phyloP scores from a whole-genome alignment of 768 basidiomycete species.

The Leccinum incarnatum region DNA sequence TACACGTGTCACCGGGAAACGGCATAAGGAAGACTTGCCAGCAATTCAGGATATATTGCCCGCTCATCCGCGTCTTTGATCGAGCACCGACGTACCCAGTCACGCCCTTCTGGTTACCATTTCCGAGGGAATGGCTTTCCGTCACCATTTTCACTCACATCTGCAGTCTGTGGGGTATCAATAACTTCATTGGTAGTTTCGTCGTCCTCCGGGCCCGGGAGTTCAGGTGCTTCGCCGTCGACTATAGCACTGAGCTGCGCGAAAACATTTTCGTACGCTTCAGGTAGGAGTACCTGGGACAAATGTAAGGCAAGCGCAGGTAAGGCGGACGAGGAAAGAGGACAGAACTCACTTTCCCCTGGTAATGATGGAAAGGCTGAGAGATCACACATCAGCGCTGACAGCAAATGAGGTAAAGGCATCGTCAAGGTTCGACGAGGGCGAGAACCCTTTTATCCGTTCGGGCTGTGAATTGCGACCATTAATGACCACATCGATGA shows the following conservation, averaged over 20 bases:
- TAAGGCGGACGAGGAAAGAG: not conserved
- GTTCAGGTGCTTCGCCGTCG: slow-evolving; percentile 84
- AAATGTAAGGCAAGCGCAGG: slow-evolving; percentile 1
- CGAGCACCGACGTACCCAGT: slow-evolving; percentile 81
- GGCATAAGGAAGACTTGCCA: slow-evolving; percentile 44
- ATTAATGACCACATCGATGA: not conserved
- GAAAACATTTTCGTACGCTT: slow-evolving; percentile 96
- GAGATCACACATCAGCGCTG: slow-evolving; percentile 96
- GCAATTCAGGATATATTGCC: slow-evolving; percentile 79
- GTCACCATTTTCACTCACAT: slow-evolving; percentile 15
- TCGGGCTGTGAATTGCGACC: slow-evolving; percentile 62
- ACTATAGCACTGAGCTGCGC: slow-evolving; percentile 97
- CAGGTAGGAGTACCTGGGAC: slow-evolving; percentile 79
- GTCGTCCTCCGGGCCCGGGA: slow-evolving; percentile 56
- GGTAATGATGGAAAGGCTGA: slow-evolving; percentile 87
- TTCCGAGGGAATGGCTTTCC: slow-evolving; percentile 14
- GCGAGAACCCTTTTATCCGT: slow-evolving; percentile 90
- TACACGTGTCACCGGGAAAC: not conserved
- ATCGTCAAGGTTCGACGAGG: slow-evolving; percentile 31
- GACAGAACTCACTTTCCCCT: slow-evolving; percentile 49
- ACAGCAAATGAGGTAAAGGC: slow-evolving; percentile 73
- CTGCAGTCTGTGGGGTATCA: slow-evolving; percentile 5
- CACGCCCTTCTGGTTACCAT: slow-evolving; percentile 53
- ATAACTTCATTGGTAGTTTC: slow-evolving; percentile 12
- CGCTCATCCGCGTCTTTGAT: slow-evolving; percentile 75